Evolutionary conservation across 2,329 filamentous ascomycete genomes (phyloP).

Genomic region (Setomelanomma holmii): DNA sequence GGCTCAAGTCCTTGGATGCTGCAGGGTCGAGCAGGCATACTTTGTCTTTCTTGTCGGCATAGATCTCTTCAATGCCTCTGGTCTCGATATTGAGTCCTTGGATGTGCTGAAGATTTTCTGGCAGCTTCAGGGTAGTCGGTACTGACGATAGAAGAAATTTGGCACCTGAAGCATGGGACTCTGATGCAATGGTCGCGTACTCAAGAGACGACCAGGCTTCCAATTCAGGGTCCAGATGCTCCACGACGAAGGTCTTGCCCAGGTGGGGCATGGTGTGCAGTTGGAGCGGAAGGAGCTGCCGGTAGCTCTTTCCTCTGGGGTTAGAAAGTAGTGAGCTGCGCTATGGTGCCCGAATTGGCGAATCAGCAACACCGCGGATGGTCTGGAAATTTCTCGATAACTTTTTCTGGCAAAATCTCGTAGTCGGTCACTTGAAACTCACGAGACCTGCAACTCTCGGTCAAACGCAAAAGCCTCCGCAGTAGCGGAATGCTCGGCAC

Average conservation of each 20-base stretch:
- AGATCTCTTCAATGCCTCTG: slow-evolving; percentile 82
- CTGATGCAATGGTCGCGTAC: slow-evolving; percentile 84
- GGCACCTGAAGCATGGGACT: slow-evolving; percentile 72
- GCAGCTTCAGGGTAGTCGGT: slow-evolving; percentile 68
- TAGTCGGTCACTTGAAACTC: not conserved
- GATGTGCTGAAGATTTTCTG: slow-evolving; percentile 63
- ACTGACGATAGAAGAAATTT: slow-evolving; percentile 85
- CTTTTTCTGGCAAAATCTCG: slow-evolving; percentile 1
- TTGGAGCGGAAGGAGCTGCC: slow-evolving; percentile 19
- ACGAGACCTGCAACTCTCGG: slow-evolving; percentile 13
- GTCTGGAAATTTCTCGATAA: slow-evolving; percentile 8
- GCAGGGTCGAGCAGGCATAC: slow-evolving; percentile 91
- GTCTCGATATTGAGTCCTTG: slow-evolving; percentile 74
- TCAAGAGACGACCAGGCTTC: slow-evolving; percentile 94
- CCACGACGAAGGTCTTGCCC: slow-evolving; percentile 84
- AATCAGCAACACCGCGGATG: slow-evolving; percentile 19
- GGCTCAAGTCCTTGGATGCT: slow-evolving; percentile 79
- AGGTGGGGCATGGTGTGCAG: slow-evolving; percentile 37
- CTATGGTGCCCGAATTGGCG: slow-evolving; percentile 25
- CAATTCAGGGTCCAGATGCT: slow-evolving; percentile 94
- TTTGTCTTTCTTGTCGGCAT: slow-evolving; percentile 71
- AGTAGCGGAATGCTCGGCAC: slow-evolving; percentile 32
- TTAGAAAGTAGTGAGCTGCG: slow-evolving; percentile 28
- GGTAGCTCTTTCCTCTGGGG: slow-evolving; percentile 16
- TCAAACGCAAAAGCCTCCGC: slow-evolving; percentile 25